These are phyloP conservation scores for Quercus glauca DNA, from an alignment of 306 rosid genomes.

Conservation along the genomic window DNA sequence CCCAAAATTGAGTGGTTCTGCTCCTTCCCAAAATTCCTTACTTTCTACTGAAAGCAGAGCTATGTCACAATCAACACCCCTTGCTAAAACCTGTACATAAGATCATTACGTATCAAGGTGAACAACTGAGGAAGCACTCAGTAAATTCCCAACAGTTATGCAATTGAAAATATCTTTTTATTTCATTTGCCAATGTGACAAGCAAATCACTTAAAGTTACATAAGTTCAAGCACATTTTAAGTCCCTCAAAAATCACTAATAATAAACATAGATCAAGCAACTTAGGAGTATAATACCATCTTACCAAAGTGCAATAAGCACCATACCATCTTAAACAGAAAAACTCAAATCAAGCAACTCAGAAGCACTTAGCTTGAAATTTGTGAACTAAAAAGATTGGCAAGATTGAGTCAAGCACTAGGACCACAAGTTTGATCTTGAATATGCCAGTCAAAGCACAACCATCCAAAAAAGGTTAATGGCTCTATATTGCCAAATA, in stretches of 20 bases:
- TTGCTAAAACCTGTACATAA: constrained; percentile 83
- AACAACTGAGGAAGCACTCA: background rate
- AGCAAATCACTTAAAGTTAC: background rate
- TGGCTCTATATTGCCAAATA: background rate
- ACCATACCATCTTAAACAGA: constrained; percentile 1
- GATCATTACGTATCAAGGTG: constrained; percentile 22
- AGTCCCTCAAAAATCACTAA: background rate
- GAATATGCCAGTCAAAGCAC: background rate
- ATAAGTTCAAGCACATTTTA: background rate
- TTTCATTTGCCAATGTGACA: background rate
- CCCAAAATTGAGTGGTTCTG: constrained; percentile 79
- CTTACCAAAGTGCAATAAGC: constrained; percentile 4
- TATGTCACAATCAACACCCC: constrained; percentile 91
- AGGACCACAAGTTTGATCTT: background rate
- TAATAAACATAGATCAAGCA: background rate
- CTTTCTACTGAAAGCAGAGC: constrained; percentile 96
- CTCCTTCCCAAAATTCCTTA: constrained; percentile 88
- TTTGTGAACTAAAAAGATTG: background rate
- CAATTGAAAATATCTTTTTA: background rate
- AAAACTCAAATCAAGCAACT: background rate
- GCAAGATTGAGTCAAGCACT: background rate
- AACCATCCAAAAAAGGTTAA: background rate
- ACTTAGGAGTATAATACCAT: background rate
- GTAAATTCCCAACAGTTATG: background rate
- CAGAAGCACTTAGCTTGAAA: background rate